Conservation (phyloP, 805 yeast species). For the Isabelozyma rhagii region DNA sequence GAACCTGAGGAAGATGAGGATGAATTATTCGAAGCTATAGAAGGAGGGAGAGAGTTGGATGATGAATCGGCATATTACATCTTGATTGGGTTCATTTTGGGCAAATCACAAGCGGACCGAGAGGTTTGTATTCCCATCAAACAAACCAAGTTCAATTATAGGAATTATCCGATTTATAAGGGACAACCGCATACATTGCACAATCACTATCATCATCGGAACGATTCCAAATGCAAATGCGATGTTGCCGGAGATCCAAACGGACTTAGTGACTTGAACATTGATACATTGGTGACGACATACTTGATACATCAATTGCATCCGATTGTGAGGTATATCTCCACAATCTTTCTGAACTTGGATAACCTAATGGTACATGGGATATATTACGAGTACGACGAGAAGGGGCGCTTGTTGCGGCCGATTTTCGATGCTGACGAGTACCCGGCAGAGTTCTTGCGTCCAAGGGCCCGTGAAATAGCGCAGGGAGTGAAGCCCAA, state of each 20-base stretch:
- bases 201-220: slow-evolving; percentile 21
- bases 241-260: slow-evolving; percentile 18
- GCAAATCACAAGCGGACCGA: slow-evolving; percentile 32
- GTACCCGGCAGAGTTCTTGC: slow-evolving; percentile 22
- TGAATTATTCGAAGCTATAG: neutral
- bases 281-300: slow-evolving; percentile 32
- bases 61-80: slow-evolving; percentile 26
- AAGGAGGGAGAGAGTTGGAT: neutral
- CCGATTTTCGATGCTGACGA: slow-evolving; percentile 26
- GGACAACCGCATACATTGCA: slow-evolving; percentile 36
- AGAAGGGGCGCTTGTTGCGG: slow-evolving; percentile 7
- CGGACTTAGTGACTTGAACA: slow-evolving; percentile 16
- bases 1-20: slow-evolving; percentile 8
- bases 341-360: slow-evolving; percentile 17
- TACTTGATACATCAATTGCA: slow-evolving; percentile 32
- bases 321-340: slow-evolving; percentile 26
- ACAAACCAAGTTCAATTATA: slow-evolving; percentile 17
- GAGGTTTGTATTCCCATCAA: slow-evolving; percentile 35
- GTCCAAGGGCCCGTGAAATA: slow-evolving; percentile 3
- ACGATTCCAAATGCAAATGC: slow-evolving; percentile 17
- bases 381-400: slow-evolving; percentile 21
- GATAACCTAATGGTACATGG: slow-evolving; percentile 35
- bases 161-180: slow-evolving; percentile 28
- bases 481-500: slow-evolving; percentile 5
- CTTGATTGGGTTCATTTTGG: slow-evolving; percentile 30